phyloP scores from a whole-genome alignment of 1,284 basidiomycete species.

The Austroboletus sp. region DNA sequence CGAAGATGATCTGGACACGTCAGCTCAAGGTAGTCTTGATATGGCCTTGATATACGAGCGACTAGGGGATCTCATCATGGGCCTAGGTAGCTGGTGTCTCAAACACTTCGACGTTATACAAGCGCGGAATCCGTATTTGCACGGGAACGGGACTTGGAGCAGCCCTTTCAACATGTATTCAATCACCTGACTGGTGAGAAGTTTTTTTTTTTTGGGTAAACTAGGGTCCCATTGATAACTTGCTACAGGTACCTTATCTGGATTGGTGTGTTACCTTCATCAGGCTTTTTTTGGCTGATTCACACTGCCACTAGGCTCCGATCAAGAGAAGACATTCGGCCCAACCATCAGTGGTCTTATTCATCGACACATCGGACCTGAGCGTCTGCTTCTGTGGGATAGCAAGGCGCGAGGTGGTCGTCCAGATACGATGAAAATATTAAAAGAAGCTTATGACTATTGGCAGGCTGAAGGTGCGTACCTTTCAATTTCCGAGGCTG shows the following conservation, averaged over 20 bases:
- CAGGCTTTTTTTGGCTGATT: constrained; percentile 4
- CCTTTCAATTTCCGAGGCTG: background rate
- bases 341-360: constrained; percentile 67
- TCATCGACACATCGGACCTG: constrained; percentile 57
- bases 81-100: constrained; percentile 68
- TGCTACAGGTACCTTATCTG: constrained; percentile 62
- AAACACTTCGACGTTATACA: constrained; percentile 69
- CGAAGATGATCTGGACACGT: constrained; percentile 63
- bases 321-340: constrained; percentile 73
- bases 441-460: constrained; percentile 57
- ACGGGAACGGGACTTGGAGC: constrained; percentile 74
- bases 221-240: constrained; percentile 3
- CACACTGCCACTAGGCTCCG: constrained; percentile 45
- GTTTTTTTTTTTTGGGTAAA: constrained; percentile 5
- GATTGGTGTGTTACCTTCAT: constrained; percentile 48
- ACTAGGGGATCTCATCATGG: constrained; percentile 8
- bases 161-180: constrained; percentile 66
- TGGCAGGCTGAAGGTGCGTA: constrained; percentile 64
- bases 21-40: constrained; percentile 52
- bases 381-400: constrained; percentile 68
- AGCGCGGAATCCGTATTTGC: constrained; percentile 68
- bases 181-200: constrained; percentile 60
- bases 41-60: background rate
- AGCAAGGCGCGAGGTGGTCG: constrained; percentile 61
- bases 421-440: constrained; percentile 68